Evolutionary conservation across 2,329 filamentous ascomycete species (phyloP).

Genomic region (Diaporthe humulicola): DNA sequence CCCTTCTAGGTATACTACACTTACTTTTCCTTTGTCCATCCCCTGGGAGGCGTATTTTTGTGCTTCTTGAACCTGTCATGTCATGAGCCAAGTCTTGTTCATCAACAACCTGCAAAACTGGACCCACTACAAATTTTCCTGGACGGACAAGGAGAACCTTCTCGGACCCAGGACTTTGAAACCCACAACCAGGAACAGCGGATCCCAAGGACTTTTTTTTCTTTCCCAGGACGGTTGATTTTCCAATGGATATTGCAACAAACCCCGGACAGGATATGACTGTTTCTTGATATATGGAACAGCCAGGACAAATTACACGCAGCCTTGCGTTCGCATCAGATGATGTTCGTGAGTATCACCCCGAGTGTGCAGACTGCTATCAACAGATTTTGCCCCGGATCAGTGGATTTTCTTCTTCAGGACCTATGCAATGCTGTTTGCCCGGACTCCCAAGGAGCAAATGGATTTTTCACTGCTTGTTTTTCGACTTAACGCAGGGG

Average conservation of each 20-base stretch:
- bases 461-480: not conserved
- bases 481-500: slow-evolving; percentile 11
- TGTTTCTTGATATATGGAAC: no score
- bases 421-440: not conserved
- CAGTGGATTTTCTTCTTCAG: slow-evolving; percentile 5
- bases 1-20: slow-evolving; percentile 70
- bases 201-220: not conserved
- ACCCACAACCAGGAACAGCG: not conserved
- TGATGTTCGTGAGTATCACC: slow-evolving; percentile 34
- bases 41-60: slow-evolving; percentile 56
- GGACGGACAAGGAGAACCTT: not conserved
- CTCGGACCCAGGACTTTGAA: slow-evolving; percentile 10
- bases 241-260: not conserved
- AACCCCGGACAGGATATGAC: not conserved
- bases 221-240: not conserved
- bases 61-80: slow-evolving; percentile 43
- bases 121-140: slow-evolving; percentile 35
- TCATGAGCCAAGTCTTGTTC: slow-evolving; percentile 25
- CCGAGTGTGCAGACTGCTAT: slow-evolving; percentile 18
- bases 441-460: not conserved
- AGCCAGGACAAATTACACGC: not conserved
- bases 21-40: slow-evolving; percentile 63
- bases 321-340: not conserved
- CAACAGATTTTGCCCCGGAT: slow-evolving; percentile 28
- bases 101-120: slow-evolving; percentile 42